Base-by-base conservation (phyloP, 2,329 filamentous ascomycete species). In the Botrytis galanthina region DNA sequence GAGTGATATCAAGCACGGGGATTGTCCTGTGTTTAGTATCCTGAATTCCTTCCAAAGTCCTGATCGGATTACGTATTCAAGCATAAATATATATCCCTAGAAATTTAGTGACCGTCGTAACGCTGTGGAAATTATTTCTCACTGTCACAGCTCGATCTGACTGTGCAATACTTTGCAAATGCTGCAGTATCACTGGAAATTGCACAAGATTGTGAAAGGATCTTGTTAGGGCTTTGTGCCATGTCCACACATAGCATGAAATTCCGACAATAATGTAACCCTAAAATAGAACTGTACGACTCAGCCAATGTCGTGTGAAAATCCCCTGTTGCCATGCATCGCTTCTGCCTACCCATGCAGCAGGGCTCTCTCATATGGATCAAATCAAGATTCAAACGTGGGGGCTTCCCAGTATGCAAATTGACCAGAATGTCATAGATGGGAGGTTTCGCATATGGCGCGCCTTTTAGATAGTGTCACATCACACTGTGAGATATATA, bases 61-160 rank as follows among this genome's bases (percentile, higher is more conserved):
- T 51, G 14, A n/a, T n/a, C 63, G 20, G 22, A 26, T 14, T 22
- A 66, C 32, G 42, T 26, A 12, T 29, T 26, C 20, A 8, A 48
- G 42, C 32, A 26, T 29, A 57, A 29, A 39, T 16, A n/a, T 68
- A 39, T 26, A 26, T 29, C 29, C 37, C 35, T 22, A 22, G 46
- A 7, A 18, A 48, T 16, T 32, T 42, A 51, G 64, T 37, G 48
- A 48, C 5, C 29, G 35, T 51, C 18, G 39, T 62, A 39, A 63
- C 59, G 32, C 26, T 54, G 59, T 62, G 57, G 42, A 71, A 51
- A 71, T 71, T 39, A 26, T 62, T 51, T 44, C 26, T 62, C 14
- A 8, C 57, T 1, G 57, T 54, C 12, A n/a, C 12, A 66, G 22
- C 16, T 67, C 6, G 32, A 37, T 8, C 32, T 51, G 63, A 48